Evolutionary conservation across 768 basidiomycete species (phyloP), one percentile per base, ranked within the genome.

Genomic region (Pisolithus orientalis): DNA sequence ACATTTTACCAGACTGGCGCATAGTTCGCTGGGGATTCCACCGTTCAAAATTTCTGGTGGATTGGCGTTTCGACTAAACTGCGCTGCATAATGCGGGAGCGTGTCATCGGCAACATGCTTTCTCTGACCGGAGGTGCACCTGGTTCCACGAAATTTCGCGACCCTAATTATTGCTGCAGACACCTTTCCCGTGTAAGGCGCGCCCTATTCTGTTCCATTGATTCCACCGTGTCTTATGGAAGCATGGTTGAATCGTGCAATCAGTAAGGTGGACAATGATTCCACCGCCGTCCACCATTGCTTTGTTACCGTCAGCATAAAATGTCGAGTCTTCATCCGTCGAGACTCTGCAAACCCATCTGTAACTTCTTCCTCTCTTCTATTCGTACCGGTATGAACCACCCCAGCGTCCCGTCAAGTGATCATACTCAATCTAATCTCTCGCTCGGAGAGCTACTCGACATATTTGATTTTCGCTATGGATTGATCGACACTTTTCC

Each of bases 1-100:
- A 82, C 13, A 85, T 95, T 52, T 59, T 87, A 17, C 90, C 91
- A 0, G 87, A 94, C 65, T 94, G 21, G 21, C 21, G 90, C 47
- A 76, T 80, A 21, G 87, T 91, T 7, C 64, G 82, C 63, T 80
- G 77, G 58, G 82, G 21, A 88, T 56, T 73, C 84, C 0, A 67
- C 68, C 10, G 70, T 93, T 49, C 79, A 85, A 29, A 80, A 76
- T 61, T 61, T 94, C 9, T 95, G 92, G 93, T 92, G 91, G 91
- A 75, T 75, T 29, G 93, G 93, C 3, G 89, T 94, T 58, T 93
- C 93, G 2, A 79, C 85, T 0, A 87, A 89, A 62, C 68, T 91
- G 50, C 79, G 93, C 31, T 85, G 87, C 3, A 65, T 75, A 1
- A 78, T 94, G 75, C 94, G 93, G 93, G 82, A 87, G 64, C 76